Evolutionary conservation across 805 yeast genomes (phyloP).

Genomic region (Yarrowia bubula): DNA sequence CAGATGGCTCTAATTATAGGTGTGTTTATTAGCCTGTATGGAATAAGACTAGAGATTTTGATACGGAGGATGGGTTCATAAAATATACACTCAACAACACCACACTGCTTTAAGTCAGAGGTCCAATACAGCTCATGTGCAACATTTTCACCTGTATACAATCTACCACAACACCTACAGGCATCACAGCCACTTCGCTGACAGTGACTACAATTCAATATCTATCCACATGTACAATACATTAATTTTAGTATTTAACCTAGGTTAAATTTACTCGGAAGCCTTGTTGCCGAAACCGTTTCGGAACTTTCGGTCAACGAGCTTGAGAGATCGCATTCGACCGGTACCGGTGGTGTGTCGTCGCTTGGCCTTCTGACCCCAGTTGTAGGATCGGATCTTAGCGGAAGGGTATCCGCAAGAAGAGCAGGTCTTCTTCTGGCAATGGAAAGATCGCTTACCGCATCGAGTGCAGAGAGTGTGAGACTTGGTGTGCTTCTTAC

Average conservation of each 20-base stretch:
- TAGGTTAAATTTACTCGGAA: conserved; percentile 25
- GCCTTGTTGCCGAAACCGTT: conserved; percentile 95
- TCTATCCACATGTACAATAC: conserved; percentile 27
- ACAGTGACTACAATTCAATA: background rate
- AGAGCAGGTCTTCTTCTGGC: conserved; percentile 98
- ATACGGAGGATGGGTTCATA: no score
- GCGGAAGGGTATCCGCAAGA: conserved; percentile 99
- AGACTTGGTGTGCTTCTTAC: conserved; percentile 99
- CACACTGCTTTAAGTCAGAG: no score
- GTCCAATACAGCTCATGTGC: no score
- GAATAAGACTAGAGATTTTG: no score
- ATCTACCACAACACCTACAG: background rate
- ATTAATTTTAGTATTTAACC: conserved; percentile 21
- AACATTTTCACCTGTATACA: no score
- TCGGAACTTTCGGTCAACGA: conserved; percentile 96
- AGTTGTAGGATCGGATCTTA: conserved; percentile 89
- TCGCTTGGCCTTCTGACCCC: conserved; percentile 99
- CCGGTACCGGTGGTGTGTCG: conserved; percentile 99
- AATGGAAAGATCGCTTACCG: conserved; percentile 98
- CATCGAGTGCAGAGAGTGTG: conserved; percentile 97
- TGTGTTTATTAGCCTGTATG: no score
- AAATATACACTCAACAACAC: no score
- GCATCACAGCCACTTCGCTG: background rate
- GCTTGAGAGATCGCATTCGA: conserved; percentile 97
- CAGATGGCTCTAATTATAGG: no score